Conservation (phyloP, 1,284 basidiomycete species). For the Ganoderma lingzhi region DNA sequence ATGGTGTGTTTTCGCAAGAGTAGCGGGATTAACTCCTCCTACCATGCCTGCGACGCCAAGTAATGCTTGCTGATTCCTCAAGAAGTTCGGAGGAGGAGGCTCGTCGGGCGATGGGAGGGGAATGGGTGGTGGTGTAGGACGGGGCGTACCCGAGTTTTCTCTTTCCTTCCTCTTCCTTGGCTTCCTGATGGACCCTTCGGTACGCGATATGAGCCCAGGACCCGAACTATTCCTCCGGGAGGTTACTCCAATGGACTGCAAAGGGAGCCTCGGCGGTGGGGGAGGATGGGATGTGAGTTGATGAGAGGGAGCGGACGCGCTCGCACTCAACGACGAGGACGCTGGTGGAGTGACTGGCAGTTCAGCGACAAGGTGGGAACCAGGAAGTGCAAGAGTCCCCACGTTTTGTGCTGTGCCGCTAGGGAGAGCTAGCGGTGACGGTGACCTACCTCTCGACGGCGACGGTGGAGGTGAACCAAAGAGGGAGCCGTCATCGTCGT, state of each 20-base stretch:
- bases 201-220: constrained; percentile 20
- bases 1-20: constrained; percentile 48
- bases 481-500: constrained; percentile 73
- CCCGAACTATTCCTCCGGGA: constrained; percentile 23
- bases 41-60: constrained; percentile 76
- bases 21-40: constrained; percentile 66
- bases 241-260: constrained; percentile 24
- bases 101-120: constrained; percentile 63
- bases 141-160: constrained; percentile 44
- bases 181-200: constrained; percentile 23
- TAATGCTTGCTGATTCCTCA: constrained; percentile 74
- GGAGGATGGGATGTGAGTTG: neutral
- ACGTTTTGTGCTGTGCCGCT: constrained; percentile 74
- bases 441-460: constrained; percentile 78
- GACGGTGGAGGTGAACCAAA: constrained; percentile 83
- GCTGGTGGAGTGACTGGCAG: constrained; percentile 78
- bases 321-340: constrained; percentile 56
- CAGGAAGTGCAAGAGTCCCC: constrained; percentile 96
- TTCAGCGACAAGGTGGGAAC: constrained; percentile 88
- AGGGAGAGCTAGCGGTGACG: constrained; percentile 63
- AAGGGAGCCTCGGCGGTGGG: constrained; percentile 14
- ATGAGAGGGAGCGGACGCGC: constrained; percentile 23
- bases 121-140: constrained; percentile 60
- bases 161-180: constrained; percentile 40
- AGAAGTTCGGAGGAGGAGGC: constrained; percentile 70